phyloP scores from a whole-genome alignment of 2,329 filamentous ascomycete genomes.

The Daldinia sp. region DNA sequence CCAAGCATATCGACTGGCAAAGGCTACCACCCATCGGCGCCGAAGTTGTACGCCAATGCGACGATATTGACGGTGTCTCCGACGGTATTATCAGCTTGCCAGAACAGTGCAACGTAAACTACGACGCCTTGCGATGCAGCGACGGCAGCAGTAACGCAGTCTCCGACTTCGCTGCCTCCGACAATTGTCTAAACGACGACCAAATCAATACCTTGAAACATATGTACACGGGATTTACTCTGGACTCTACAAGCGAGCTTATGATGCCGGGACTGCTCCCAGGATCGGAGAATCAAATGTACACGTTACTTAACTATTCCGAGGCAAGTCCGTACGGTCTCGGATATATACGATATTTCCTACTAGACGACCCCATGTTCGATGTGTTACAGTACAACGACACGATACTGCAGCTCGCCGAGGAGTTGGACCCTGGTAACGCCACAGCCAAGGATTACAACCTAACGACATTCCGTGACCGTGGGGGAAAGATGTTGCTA shows the following conservation, averaged over 20 bases:
- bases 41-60: constrained; percentile 60
- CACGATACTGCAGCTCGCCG: constrained; percentile 44
- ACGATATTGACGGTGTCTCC: constrained; percentile 56
- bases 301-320: constrained; percentile 45
- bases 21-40: constrained; percentile 50
- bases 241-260: constrained; percentile 45
- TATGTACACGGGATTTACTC: constrained; percentile 45
- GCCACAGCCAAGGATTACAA: constrained; percentile 52
- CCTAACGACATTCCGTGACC: constrained; percentile 49
- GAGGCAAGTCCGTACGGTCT: constrained; percentile 48
- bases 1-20: constrained; percentile 58
- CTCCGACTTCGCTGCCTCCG: constrained; percentile 25
- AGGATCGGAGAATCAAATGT: constrained; percentile 54
- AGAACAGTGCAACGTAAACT: constrained; percentile 54
- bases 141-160: constrained; percentile 35
- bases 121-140: constrained; percentile 52
- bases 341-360: constrained; percentile 51
- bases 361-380: constrained; percentile 52
- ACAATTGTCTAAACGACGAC: constrained; percentile 51
- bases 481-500: constrained; percentile 55
- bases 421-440: constrained; percentile 49
- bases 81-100: constrained; percentile 61
- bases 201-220: constrained; percentile 51
- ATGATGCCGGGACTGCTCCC: constrained; percentile 56
- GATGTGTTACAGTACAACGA: constrained; percentile 47